Percentiles rank a stretch among this genome's conserved stretches.
These are phyloP conservation scores for Apiospora koreana DNA, from an alignment of 2,329 filamentous ascomycete genomes.

Conservation along the genomic window DNA sequence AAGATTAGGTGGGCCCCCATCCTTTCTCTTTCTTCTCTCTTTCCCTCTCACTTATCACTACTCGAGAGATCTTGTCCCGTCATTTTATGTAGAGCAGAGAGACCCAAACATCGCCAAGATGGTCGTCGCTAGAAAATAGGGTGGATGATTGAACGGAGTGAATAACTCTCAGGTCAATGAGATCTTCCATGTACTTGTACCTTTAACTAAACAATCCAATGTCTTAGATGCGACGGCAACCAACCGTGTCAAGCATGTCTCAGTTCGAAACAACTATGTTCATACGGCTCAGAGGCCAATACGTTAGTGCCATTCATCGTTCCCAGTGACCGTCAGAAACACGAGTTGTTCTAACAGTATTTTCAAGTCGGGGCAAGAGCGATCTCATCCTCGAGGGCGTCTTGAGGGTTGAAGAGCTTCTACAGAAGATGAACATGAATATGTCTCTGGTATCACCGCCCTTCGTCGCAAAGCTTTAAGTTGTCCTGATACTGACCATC, in stretches of 20 bases:
- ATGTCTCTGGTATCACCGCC: conserved; percentile 23
- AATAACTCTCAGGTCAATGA: not conserved
- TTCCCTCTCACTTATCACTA: not conserved
- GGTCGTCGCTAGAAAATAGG: no score
- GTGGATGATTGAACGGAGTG: not conserved
- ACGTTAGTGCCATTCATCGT: conserved; percentile 35
- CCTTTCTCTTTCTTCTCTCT: not conserved
- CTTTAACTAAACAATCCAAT: not conserved
- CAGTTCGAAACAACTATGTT: conserved; percentile 38
- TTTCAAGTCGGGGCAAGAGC: conserved; percentile 47
- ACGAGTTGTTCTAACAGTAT: not conserved
- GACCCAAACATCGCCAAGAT: not conserved
- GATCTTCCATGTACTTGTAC: not conserved
- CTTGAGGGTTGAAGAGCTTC: conserved; percentile 46
- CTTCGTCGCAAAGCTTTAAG: not conserved
- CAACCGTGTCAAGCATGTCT: conserved; percentile 44
- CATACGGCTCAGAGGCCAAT: conserved; percentile 44
- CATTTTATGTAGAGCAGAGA: not conserved
- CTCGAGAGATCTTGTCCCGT: not conserved
- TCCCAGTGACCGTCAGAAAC: not conserved
- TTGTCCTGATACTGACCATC: not conserved
- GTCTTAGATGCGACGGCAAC: conserved; percentile 47
- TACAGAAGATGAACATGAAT: conserved; percentile 45
- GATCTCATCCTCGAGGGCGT: conserved; percentile 54
- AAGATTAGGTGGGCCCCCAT: conserved; percentile 44